phyloP scores from a whole-genome alignment of 305 asterid species.

The Ilex paraguariensis region DNA sequence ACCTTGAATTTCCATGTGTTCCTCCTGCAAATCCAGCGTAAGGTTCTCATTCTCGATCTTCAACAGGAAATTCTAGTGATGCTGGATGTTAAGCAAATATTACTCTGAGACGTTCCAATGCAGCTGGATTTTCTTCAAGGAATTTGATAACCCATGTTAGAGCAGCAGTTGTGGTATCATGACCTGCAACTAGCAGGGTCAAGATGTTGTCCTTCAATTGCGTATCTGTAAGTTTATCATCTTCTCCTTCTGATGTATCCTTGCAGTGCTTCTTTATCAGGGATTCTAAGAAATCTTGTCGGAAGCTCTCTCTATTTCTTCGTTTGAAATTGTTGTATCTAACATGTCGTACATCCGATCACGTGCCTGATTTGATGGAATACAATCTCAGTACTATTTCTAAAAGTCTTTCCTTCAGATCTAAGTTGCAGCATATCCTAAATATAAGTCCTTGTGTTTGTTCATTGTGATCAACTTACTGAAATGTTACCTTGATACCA shows the following conservation, averaged over 20 bases:
- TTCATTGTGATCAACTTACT: not conserved
- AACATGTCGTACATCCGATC: conserved; percentile 77
- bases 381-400: too few relatives aligned
- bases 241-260: conserved; percentile 43
- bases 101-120: conserved; percentile 64
- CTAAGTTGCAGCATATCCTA: too few relatives aligned
- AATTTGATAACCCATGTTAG: conserved; percentile 75
- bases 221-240: conserved; percentile 64
- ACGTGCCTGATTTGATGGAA: conserved; percentile 46
- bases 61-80: conserved; percentile 1
- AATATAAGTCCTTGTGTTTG: not conserved
- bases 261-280: conserved; percentile 53
- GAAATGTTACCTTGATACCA: conserved; percentile 58
- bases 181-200: conserved; percentile 80
- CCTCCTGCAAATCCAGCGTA: conserved; percentile 43
- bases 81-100: conserved; percentile 4
- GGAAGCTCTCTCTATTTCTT: conserved; percentile 46
- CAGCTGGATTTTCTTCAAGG: conserved; percentile 66
- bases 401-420: too few relatives aligned
- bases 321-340: conserved; percentile 54
- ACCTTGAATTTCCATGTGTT: conserved; percentile 53
- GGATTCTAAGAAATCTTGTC: conserved; percentile 70
- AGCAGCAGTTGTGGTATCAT: conserved; percentile 85
- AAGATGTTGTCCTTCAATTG: conserved; percentile 80
- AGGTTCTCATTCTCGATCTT: conserved; percentile 7